phyloP scores from a whole-genome alignment of 768 basidiomycete species.

The Roridomyces roridus region DNA sequence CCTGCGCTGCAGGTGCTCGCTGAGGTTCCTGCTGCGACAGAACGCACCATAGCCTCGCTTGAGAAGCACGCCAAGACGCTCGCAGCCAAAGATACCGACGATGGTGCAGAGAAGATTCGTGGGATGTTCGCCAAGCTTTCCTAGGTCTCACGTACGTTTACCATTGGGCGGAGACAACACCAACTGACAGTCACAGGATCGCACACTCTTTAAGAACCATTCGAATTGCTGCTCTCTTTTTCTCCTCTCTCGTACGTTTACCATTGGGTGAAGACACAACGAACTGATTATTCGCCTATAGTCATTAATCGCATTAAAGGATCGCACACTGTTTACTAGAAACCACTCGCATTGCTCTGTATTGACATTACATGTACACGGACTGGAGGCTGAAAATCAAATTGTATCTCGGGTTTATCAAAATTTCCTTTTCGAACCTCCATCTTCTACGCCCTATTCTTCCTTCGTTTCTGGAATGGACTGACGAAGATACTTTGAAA shows the following conservation, averaged over 20 bases:
- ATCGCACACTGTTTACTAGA: not conserved
- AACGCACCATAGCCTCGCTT: slow-evolving; percentile 54
- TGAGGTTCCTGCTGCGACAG: slow-evolving; percentile 56
- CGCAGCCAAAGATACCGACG: slow-evolving; percentile 39
- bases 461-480: slow-evolving; percentile 39
- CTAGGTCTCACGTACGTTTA: not conserved
- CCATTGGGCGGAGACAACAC: too few species aligned
- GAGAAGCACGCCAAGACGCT: slow-evolving; percentile 60
- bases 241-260: not conserved
- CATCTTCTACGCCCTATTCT: not conserved
- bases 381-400: too few species aligned
- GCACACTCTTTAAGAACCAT: too few species aligned
- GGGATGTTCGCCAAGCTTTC: slow-evolving; percentile 21
- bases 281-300: too few species aligned
- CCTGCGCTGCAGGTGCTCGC: slow-evolving; percentile 48
- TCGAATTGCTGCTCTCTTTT: not conserved
- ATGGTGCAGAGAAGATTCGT: slow-evolving; percentile 25
- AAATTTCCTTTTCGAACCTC: too few species aligned
- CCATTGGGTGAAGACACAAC: too few species aligned
- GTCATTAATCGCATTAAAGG: too few species aligned
- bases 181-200: too few species aligned
- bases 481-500: slow-evolving; percentile 49
- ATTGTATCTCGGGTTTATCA: too few species aligned
- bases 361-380: not conserved
- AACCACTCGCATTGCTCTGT: not conserved